Evolutionary conservation across 306 rosid species (phyloP), one percentile per base, ranked within the genome.

Genomic region (Cicer bijugum): DNA sequence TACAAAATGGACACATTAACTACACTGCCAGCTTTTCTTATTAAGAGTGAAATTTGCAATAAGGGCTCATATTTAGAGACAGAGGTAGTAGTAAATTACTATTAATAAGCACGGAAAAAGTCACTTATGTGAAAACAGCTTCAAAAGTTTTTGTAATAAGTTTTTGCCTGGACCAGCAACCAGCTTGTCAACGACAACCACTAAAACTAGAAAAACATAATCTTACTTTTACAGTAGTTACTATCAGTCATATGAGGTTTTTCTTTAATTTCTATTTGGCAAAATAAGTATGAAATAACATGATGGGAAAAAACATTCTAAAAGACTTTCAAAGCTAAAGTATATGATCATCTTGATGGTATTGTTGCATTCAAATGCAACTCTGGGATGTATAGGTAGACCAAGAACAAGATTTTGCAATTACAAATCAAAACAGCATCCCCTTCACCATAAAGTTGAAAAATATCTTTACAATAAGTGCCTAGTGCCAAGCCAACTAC

Each of bases 181-280:
- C 76, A 72, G 57, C 20, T 58, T 38, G 71, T 8, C 44, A 63
- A 68, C 14, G 55, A 6, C 57, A 76, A 5, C 28, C 44, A 7
- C 35, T 19, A 37, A 12, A 33, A 23, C 11, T 66, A 61, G 20
- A 38, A 67, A 56, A 67, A 28, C 61, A 50, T 16, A 38, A 1
- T 6, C 33, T 42, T 55, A 51, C 15, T 67, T 43, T 45, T 43
- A 52, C 14, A 40, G 46, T 35, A 20, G 45, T 52, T 65, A 75
- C 64, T 8, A 5, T 28, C 33, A 3, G 12, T 60, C 23, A 23
- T 20, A n/a, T n/a, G 45, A 44, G n/a, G 9, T 15, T 1, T 19
- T 14, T n/a, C 1, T 14, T 9, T 11, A 1, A 53, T 16, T 39
- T 10, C 51, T 55, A 40, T 56, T 39, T 10, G 15, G 37, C 44